Base-by-base conservation (phyloP, 2,329 filamentous ascomycete species). In the Drechslera avenae region DNA sequence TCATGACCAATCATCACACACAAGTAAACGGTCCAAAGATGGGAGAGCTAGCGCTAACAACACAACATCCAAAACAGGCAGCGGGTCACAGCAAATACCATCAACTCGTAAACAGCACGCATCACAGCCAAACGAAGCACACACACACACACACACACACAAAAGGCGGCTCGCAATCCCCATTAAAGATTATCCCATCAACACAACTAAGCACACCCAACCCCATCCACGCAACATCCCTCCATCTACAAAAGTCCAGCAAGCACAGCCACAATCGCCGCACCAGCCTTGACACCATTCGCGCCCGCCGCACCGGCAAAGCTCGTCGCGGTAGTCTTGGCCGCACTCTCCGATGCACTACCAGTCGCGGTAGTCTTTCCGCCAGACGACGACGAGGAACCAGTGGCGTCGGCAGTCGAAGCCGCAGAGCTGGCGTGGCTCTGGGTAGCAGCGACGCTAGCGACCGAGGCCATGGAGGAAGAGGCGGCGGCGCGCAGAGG, bases 401-500 rank as follows among this genome's bases (percentile, higher is more conserved):
- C 12, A 32, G 49, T 39, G 9, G 49, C 49, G 16, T 28, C 31
- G 23, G 43, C 23, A 34, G 30, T 39, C 13, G 45, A 14, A 3
- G 51, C 31, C 1, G 56, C 43, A 5, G 52, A 28, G 2, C 52
- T 52, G 4, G 60, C 45, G 5, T 49, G 49, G 26, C 48, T 55
- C 35, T 57, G 50, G 4, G 61, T 63, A 8, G 60, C 60, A 5
- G 64, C 63, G 1, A 65, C 62, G 18, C 46, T 52, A 26, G 61
- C 61, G 13, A 57, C 57, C 10, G 44, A 48, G 3, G 62, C 61
- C 26, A 49, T 41, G 21, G 61, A 61, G 3, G 52, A 52, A 9
- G 56, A 60, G 18, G 59, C 53, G 5, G 64, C 57, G 8, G 60
- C 54, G 45, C 62, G 62, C 12, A 66, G 60, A 16, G 75, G 74